These are phyloP conservation scores for Ascodesmis nigricans DNA, from an alignment of 495 filamentous ascomycete genomes.

Conservation along the genomic window DNA sequence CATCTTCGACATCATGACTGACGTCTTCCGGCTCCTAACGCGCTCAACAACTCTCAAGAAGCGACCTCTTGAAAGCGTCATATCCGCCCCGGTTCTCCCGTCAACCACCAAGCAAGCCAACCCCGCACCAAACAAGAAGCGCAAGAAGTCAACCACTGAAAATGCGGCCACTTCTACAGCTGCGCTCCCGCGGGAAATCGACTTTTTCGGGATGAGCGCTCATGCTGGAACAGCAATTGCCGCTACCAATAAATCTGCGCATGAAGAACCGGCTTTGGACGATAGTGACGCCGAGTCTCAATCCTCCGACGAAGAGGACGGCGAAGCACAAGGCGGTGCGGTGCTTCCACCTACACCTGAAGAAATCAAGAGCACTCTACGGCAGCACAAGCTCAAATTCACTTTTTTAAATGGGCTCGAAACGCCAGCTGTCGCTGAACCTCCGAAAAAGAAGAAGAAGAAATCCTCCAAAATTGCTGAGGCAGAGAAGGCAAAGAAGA, in stretches of 20 bases:
- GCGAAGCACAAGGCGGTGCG: constrained; percentile 13
- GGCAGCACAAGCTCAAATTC: constrained; percentile 70
- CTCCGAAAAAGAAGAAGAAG: constrained; percentile 28
- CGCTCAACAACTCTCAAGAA: constrained; percentile 32
- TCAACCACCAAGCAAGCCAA: constrained; percentile 16
- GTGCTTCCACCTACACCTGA: constrained; percentile 31
- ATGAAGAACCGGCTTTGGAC: too few relatives aligned
- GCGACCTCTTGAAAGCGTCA: constrained; percentile 24
- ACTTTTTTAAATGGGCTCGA: constrained; percentile 34
- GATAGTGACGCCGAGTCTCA: background rate
- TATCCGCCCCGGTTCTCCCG: constrained; percentile 32
- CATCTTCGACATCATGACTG: constrained; percentile 17
- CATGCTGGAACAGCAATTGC: constrained; percentile 3
- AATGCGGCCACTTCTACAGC: background rate
- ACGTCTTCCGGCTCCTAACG: constrained; percentile 45
- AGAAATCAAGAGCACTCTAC: constrained; percentile 51
- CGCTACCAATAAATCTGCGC: too few relatives aligned
- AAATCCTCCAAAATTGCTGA: constrained; percentile 30
- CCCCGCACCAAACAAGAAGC: constrained; percentile 24
- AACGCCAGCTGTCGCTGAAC: constrained; percentile 19
- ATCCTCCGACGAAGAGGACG: constrained; percentile 4
- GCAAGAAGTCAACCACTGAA: constrained; percentile 9
- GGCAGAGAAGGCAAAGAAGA: constrained; percentile 25
- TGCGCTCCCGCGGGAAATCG: constrained; percentile 11
- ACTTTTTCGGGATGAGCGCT: constrained; percentile 14